Conservation (phyloP, 768 basidiomycete genomes). For the Paxillus involutus region DNA sequence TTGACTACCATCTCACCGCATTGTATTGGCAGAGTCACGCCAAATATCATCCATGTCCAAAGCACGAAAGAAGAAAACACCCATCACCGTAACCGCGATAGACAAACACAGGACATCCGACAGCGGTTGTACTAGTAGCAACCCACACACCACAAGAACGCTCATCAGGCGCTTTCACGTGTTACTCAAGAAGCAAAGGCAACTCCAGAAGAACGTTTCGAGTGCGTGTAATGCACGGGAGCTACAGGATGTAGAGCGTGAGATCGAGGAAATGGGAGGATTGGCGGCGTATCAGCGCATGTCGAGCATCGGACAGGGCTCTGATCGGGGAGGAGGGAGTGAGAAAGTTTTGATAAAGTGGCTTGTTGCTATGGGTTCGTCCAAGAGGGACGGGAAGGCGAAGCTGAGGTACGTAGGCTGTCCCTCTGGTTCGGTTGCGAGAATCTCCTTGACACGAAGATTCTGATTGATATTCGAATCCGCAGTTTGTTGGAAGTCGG, state of each 20-base stretch:
- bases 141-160: slow-evolving; percentile 61
- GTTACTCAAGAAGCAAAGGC: slow-evolving; percentile 67
- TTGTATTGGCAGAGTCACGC: not conserved
- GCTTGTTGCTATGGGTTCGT: slow-evolving; percentile 56
- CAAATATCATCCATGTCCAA: slow-evolving; percentile 36
- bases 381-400: slow-evolving; percentile 21
- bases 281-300: slow-evolving; percentile 80
- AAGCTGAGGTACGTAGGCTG: slow-evolving; percentile 31
- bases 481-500: slow-evolving; percentile 84
- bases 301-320: slow-evolving; percentile 78
- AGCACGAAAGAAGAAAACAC: slow-evolving; percentile 43
- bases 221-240: slow-evolving; percentile 24
- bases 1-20: not conserved
- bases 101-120: not conserved
- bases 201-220: slow-evolving; percentile 40
- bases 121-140: slow-evolving; percentile 37
- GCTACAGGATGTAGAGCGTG: slow-evolving; percentile 52
- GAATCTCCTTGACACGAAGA: too few relatives aligned
- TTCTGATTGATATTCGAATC: not conserved
- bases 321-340: slow-evolving; percentile 85
- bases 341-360: slow-evolving; percentile 78
- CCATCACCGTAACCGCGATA: slow-evolving; percentile 35
- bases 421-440: slow-evolving; percentile 1
- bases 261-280: slow-evolving; percentile 75
- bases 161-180: slow-evolving; percentile 82